Conservation (phyloP, 345 rosid species). For the Murraya paniculata region DNA sequence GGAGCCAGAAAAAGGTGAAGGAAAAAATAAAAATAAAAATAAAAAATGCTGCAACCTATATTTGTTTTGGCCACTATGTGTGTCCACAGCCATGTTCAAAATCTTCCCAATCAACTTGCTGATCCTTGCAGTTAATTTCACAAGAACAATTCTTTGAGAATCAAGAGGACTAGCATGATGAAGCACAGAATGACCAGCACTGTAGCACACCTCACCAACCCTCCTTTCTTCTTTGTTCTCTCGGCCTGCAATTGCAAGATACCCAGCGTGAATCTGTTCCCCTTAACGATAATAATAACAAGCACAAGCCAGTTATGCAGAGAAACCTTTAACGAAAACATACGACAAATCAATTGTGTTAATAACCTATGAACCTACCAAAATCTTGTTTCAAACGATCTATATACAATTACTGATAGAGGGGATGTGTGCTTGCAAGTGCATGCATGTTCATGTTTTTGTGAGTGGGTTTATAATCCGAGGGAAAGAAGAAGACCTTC, state of each 20-base stretch:
- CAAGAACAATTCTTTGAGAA: conserved; percentile 65
- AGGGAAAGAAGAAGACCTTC: conserved; percentile 39
- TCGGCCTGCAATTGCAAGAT: conserved; percentile 62
- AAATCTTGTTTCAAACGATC: background rate
- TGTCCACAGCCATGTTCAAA: background rate
- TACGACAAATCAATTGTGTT: background rate
- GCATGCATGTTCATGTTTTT: background rate
- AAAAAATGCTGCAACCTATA: background rate
- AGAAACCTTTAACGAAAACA: background rate
- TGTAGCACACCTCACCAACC: conserved; percentile 88
- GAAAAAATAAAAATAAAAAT: too few species aligned
- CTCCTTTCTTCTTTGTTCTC: conserved; percentile 78
- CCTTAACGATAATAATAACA: background rate
- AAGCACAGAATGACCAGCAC: conserved; percentile 80
- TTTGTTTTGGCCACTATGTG: background rate
- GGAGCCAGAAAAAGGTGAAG: too few species aligned
- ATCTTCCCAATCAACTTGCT: background rate
- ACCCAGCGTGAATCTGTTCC: background rate
- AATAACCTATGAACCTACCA: conserved; percentile 2
- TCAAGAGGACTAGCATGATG: conserved; percentile 75
- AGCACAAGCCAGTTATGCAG: background rate
- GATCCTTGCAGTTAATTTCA: conserved; percentile 24
- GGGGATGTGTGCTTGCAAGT: background rate
- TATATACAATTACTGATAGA: background rate
- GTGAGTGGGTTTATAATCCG: background rate